phyloP scores from a whole-genome alignment of 768 basidiomycete species.

The Cubamyces sp. region DNA sequence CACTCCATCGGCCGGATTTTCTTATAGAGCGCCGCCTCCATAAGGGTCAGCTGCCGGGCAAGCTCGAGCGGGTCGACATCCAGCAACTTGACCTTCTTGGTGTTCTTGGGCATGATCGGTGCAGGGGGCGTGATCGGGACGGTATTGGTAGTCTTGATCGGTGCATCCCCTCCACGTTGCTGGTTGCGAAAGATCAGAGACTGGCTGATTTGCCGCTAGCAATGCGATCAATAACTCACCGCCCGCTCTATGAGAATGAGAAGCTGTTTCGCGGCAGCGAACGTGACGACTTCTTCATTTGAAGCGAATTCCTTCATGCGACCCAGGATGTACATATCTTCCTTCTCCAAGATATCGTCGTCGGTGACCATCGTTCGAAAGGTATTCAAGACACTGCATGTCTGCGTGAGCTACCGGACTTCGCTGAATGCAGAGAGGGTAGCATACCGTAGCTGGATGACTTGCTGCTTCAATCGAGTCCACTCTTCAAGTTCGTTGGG shows the following conservation, averaged over 20 bases:
- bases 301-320: constrained; percentile 81
- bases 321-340: constrained; percentile 81
- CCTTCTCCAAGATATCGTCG: constrained; percentile 82
- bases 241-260: constrained; percentile 75
- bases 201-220: background rate
- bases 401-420: background rate
- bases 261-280: constrained; percentile 77
- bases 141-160: constrained; percentile 60
- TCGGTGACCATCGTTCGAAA: constrained; percentile 89
- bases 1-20: constrained; percentile 91
- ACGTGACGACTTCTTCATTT: constrained; percentile 62
- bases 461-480: constrained; percentile 82
- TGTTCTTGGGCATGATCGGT: constrained; percentile 72
- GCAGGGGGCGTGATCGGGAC: constrained; percentile 67
- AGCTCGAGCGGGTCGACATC: constrained; percentile 91
- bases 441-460: constrained; percentile 83
- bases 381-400: constrained; percentile 70
- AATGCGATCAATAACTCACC: constrained; percentile 49
- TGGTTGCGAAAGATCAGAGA: constrained; percentile 7
- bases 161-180: constrained; percentile 59
- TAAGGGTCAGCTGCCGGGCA: constrained; percentile 89
- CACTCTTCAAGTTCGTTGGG: constrained; percentile 72
- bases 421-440: background rate
- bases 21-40: constrained; percentile 87
- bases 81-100: constrained; percentile 74